phyloP scores from a whole-genome alignment of 495 filamentous ascomycete species.

The Neurospora sp. region DNA sequence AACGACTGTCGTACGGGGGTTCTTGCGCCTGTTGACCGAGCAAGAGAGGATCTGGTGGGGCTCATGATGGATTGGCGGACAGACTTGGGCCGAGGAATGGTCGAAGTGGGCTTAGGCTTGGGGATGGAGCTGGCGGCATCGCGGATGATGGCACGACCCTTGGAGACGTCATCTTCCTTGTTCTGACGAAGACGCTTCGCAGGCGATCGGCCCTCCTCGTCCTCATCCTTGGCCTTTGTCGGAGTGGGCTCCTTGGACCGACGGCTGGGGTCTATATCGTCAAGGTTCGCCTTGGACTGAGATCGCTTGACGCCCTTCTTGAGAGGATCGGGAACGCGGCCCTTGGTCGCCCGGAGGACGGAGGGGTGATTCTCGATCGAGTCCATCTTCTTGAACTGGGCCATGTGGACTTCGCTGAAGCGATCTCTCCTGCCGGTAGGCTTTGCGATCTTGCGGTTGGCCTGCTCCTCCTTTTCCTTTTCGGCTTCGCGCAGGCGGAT shows the following conservation, averaged over 20 bases:
- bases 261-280: conserved; percentile 33
- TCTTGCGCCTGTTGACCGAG: conserved; percentile 53
- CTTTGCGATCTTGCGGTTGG: conserved; percentile 59
- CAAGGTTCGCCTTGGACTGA: conserved; percentile 53
- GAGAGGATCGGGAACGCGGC: conserved; percentile 40
- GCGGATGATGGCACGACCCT: conserved; percentile 40
- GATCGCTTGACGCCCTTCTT: conserved; percentile 51
- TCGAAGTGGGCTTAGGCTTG: conserved; percentile 31
- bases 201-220: conserved; percentile 25
- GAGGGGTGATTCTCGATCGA: conserved; percentile 82
- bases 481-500: conserved; percentile 42
- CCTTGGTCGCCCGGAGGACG: conserved; percentile 44
- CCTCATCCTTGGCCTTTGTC: conserved; percentile 18
- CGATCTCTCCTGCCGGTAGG: conserved; percentile 67
- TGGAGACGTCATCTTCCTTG: conserved; percentile 48
- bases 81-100: conserved; percentile 33
- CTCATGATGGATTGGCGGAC: conserved; percentile 50
- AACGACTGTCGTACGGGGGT: conserved; percentile 23
- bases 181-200: conserved; percentile 58
- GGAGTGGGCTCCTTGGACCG: conserved; percentile 26
- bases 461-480: conserved; percentile 25
- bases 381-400: conserved; percentile 92
- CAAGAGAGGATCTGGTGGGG: conserved; percentile 70
- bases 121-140: conserved; percentile 33
- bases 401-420: conserved; percentile 75